Evolutionary conservation across 2,329 filamentous ascomycete species (phyloP), one percentile per base, ranked within the genome.

Genomic region (Aspergillus sclerotialis): DNA sequence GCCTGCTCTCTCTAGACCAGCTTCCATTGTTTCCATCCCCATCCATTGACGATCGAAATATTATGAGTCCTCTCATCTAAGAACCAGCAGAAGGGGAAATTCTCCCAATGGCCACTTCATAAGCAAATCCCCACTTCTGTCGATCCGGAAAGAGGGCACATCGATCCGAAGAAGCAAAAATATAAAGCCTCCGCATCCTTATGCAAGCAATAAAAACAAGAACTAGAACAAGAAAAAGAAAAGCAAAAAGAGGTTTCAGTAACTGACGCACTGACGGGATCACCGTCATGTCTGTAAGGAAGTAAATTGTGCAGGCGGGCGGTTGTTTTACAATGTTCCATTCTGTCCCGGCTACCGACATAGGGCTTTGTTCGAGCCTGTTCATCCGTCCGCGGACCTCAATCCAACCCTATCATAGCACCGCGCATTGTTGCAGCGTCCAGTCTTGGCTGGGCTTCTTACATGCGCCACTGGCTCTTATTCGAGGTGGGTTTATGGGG

Each of bases 291-390:
- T 30, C 8, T 17, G 19, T 23, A 23, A 23, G 10, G 10, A n/a
- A n/a, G n/a, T n/a, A n/a, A n/a, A n/a, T n/a, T n/a, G n/a, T n/a
- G 19, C 19, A 10, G 19, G 19, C 19, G 19, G n/a, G 32, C 32
- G 42, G 35, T 24, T 26, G 30, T 39, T 50, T 50, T 38, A 37
- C 26, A 48, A 46, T 47, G 42, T 44, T 40, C 48, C 40, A 44
- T 44, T 42, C 39, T 41, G 38, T 16, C 30, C 12, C 54, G 54
- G 54, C 35, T 51, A 48, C 39, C 36, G 19, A 48, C 53, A 54
- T 51, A 48, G 46, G 50, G 50, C 47, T 50, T 45, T 42, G 39
- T 45, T 37, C 35, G 33, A 18, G 13, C 18, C n/a, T n/a, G n/a
- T n/a, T n/a, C 30, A 25, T 36, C 35, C 32, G 32, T 17, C 26